phyloP scores from a whole-genome alignment of 345 rosid genomes.

The Populus nigra region DNA sequence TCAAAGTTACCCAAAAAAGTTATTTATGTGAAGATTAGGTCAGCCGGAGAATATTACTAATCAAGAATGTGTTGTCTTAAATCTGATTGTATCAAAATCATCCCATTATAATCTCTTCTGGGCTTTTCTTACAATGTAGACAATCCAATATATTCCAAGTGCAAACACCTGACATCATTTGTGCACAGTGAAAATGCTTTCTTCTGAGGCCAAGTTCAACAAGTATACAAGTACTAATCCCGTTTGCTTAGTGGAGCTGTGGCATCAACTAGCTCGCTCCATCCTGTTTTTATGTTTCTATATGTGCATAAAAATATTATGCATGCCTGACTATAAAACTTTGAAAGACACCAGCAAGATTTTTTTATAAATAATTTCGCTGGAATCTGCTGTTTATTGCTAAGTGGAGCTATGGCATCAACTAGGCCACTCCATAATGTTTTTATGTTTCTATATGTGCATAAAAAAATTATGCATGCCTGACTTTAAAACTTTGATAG shows the following conservation, averaged over 20 bases:
- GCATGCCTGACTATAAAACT: neutral
- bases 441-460: neutral
- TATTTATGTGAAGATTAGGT: neutral
- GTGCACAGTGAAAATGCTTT: neutral
- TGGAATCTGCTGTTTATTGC: neutral
- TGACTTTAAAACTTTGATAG: no score
- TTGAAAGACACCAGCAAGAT: no score
- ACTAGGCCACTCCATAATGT: neutral
- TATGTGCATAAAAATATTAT: neutral
- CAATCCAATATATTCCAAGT: neutral
- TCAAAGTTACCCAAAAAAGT: no score
- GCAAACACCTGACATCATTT: neutral
- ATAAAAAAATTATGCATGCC: neutral
- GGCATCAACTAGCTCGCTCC: neutral
- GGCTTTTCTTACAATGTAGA: no score
- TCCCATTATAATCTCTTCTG: neutral
- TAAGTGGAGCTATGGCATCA: neutral
- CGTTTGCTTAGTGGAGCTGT: neutral
- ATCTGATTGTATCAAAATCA: neutral
- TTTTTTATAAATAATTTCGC: neutral
- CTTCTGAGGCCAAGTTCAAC: neutral
- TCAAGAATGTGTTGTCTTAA: neutral
- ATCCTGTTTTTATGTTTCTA: neutral
- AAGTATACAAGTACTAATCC: neutral
- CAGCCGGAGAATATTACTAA: neutral